Base-by-base conservation (phyloP, 2,329 filamentous ascomycete genomes). In the Rosellinia necatrix region DNA sequence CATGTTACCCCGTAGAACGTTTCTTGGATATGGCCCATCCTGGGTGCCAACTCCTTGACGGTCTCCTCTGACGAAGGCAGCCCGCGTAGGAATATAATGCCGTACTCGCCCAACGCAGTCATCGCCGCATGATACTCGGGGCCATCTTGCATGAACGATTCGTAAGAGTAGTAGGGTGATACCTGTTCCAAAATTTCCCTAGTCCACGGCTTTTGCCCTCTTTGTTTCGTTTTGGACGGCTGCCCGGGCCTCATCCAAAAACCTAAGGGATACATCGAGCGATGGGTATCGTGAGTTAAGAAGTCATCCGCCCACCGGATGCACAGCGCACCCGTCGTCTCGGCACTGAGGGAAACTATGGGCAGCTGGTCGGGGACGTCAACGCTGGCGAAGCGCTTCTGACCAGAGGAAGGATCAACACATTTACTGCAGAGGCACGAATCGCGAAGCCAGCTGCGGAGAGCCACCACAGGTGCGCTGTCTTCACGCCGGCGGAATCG, bases 1-100 rank as follows among this genome's bases (percentile, higher is more conserved):
- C 92, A 97, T 0, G 91, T 96, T 64, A 81, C 79, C 37, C 94
- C 94, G 72, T 97, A 97, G 70, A 97, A 94, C 6, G 92, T 94
- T 65, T 91, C 86, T 67, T 91, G 89, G 22, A 97, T 75, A 29
- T 83, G 83, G 1, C 92, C 92, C 56, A 97, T 89, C 48, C 86
- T 83, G 3, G 79, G 78, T 2, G 86, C 89, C 55, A 97, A 85
- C 19, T 78, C 74, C 34, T 83, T 80, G 4, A 97, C 88, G 4
- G 85, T 81, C 1, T 79, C 73, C 58, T 88, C 83, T 13, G 82
- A 81, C 8, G 85, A 77, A 0, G 93, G 92, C 5, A 96, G 87
- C 58, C 84, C 82, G 44, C 82, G 84, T 24, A 97, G 72, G 71
- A 96, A 91, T 13, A 96, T 75, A 0, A 97, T 75, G 0, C 94